Evolutionary conservation across 1,139 yeast genomes (phyloP), one percentile per base, ranked within the genome.

Genomic region (Geotrichum histeridarum): DNA sequence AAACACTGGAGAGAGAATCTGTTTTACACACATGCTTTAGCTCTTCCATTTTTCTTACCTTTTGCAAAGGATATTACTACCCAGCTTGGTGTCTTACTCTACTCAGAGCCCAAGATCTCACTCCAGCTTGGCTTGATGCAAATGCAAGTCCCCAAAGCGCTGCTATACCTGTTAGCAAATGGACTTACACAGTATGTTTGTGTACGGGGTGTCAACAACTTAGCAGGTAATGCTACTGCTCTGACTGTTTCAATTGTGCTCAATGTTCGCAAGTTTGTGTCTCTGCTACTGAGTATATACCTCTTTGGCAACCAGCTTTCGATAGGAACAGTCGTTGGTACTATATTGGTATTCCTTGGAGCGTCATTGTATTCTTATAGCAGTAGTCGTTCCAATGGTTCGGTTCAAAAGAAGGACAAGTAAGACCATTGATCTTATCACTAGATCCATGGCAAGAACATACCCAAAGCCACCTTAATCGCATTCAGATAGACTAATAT

Each of bases 121-220:
- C 15, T 39, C 36, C 48, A 41, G 6, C 39, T 39, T 5, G 43
- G 27, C 9, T n/a, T 35, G 4, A 39, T 44, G 8, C 31, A 14
- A 9, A 5, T 31, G 8, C 41, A 43, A 35, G 39, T 48, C 7
- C 42, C 52, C 12, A 42, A 48, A 27, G 54, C 50, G 30, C 41
- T 41, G 22, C 36, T 46, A 8, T 51, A 48, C 35, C 66, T 74
- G 45, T 39, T 63, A 2, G 59, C 74, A 17, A 85, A 84, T 64
- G 77, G 79, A n/a, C 47, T 74, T 0, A 79, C 90, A 0, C 94
- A 86, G 66, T 77, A 78, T 60, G 54, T 81, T 4, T 86, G 94
- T 64, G 80, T 83, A 1, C 70, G 80, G 14, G 90, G 91, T 2
- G 91, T 84, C 18, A 83, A 83, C 63, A 74, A 74, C 63, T 70